Percentiles rank a stretch among this genome's conserved stretches.
These are phyloP conservation scores for Hydnum rufescens DNA, from an alignment of 768 basidiomycete genomes.

Conservation along the genomic window DNA sequence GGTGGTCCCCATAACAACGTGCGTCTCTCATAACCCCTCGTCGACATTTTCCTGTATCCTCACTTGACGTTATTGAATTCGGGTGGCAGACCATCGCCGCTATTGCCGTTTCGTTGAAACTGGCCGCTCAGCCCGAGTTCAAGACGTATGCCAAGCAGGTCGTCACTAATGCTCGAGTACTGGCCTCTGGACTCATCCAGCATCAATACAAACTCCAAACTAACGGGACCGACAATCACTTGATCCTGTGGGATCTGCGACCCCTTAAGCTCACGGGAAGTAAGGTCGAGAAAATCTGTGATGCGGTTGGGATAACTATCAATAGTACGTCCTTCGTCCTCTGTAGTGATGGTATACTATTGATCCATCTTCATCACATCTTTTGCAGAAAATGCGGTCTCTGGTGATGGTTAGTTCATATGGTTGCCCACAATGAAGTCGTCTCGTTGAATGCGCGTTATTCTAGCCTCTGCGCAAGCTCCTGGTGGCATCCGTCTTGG, in stretches of 20 bases:
- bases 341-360: conserved; percentile 6
- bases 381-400: conserved; percentile 74
- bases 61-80: background rate
- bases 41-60: background rate
- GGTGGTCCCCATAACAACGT: conserved; percentile 99
- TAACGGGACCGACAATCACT: conserved; percentile 90
- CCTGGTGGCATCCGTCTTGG: conserved; percentile 97
- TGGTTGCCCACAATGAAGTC: background rate
- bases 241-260: conserved; percentile 93
- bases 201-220: conserved; percentile 95
- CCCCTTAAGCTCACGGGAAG: conserved; percentile 91
- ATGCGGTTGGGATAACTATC: conserved; percentile 89
- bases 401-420: conserved; percentile 46
- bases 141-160: conserved; percentile 89
- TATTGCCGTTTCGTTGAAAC: conserved; percentile 79
- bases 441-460: background rate
- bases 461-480: conserved; percentile 57
- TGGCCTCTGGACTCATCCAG: conserved; percentile 48
- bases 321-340: conserved; percentile 41
- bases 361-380: background rate
- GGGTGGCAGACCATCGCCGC: conserved; percentile 79
- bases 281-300: conserved; percentile 97
- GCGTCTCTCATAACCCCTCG: conserved; percentile 15
- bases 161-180: conserved; percentile 64
- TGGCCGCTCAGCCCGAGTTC: conserved; percentile 77